Conservation (phyloP, 2,329 filamentous ascomycete species). For the Calonectria pauciramosa region DNA sequence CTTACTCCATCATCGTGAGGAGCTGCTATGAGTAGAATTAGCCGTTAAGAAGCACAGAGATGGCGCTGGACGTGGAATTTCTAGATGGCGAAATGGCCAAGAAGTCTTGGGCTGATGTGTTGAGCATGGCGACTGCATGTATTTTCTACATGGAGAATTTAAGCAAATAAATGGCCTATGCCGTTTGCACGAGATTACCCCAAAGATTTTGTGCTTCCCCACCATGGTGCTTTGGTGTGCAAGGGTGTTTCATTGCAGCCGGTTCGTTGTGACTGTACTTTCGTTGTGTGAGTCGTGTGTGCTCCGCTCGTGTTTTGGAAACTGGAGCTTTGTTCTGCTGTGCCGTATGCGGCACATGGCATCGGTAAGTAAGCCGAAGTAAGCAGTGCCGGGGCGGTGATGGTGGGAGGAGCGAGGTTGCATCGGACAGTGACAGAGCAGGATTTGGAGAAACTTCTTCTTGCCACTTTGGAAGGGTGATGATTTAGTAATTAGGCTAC, state of each 20-base stretch:
- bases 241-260: not conserved
- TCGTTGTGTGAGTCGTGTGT: not conserved
- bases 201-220: conserved; percentile 8
- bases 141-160: not conserved
- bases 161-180: not conserved
- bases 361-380: conserved; percentile 21
- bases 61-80: not conserved
- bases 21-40: not conserved
- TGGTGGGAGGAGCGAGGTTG: not conserved
- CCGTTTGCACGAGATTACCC: not conserved
- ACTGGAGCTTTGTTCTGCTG: not conserved
- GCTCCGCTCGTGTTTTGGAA: not conserved
- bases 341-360: conserved; percentile 25
- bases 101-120: conserved; percentile 2
- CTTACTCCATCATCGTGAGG: conserved; percentile 40
- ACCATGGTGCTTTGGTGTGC: not conserved
- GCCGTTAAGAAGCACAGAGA: conserved; percentile 22
- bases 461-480: not conserved
- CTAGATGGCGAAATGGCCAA: not conserved
- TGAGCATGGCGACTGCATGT: not conserved
- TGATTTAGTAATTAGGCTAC: not conserved
- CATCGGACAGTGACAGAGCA: not conserved
- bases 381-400: conserved; percentile 1
- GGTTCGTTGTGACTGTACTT: conserved; percentile 1
- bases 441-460: not conserved